These are phyloP conservation scores for Coemansia sp. DNA, from an alignment of 192 early-diverging fungal species.

Conservation along the genomic window DNA sequence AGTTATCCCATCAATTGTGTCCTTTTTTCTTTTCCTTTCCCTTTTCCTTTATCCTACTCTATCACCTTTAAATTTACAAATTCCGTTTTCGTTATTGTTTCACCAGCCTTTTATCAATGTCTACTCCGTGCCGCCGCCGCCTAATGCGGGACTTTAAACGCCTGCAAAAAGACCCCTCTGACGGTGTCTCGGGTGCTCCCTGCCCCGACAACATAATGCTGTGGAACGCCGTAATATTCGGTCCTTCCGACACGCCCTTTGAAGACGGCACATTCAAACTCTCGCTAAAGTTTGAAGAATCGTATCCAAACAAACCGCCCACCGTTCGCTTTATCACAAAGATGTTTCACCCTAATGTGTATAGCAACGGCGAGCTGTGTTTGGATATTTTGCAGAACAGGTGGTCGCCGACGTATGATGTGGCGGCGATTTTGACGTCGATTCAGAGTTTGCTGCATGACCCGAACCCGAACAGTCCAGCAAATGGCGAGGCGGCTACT, in stretches of 20 bases:
- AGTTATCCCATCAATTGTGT: neutral
- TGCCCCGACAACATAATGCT: constrained; percentile 95
- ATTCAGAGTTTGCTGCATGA: constrained; percentile 97
- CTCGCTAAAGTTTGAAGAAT: constrained; percentile 91
- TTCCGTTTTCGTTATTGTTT: neutral
- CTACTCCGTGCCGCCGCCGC: constrained; percentile 88
- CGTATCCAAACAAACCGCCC: constrained; percentile 97
- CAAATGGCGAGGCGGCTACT: constrained; percentile 94
- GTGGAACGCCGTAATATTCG: constrained; percentile 99
- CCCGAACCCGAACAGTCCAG: constrained; percentile 95
- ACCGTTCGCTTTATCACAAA: constrained; percentile 88
- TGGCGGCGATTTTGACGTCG: constrained; percentile 88
- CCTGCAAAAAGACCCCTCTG: constrained; percentile 90
- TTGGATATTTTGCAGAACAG: constrained; percentile 97
- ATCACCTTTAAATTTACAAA: neutral
- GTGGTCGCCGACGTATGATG: constrained; percentile 97
- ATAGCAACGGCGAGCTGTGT: constrained; percentile 96
- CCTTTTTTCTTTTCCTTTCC: neutral
- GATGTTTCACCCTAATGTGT: constrained; percentile 99
- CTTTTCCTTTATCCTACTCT: neutral
- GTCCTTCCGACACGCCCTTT: constrained; percentile 93
- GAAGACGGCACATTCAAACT: constrained; percentile 98
- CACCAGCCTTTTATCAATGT: constrained; percentile 58
- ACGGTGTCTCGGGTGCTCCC: constrained; percentile 83
- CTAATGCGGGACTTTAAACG: constrained; percentile 99